A percentile compares a stretch with the other conserved stretches of the same genome.
phyloP scores from a whole-genome alignment of 2,329 filamentous ascomycete genomes.

The Nothomitra cinnamomea region DNA sequence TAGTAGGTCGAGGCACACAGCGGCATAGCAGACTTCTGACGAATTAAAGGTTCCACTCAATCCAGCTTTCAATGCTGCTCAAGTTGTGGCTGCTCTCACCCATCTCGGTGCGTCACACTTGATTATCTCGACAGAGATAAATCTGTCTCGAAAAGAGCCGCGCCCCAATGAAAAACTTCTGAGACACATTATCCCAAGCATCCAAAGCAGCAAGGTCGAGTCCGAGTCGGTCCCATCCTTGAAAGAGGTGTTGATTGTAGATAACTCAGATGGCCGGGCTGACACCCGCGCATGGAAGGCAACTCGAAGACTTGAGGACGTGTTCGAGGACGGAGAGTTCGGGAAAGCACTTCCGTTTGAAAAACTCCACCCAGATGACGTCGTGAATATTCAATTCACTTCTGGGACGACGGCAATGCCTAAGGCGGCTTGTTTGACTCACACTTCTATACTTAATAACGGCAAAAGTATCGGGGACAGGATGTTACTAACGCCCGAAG shows the following conservation, averaged over 20 bases:
- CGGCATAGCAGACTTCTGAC: slow-evolving; percentile 2
- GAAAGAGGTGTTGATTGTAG: slow-evolving; percentile 53
- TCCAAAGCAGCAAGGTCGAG: slow-evolving; percentile 26
- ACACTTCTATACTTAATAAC: slow-evolving; percentile 83
- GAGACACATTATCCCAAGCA: slow-evolving; percentile 32
- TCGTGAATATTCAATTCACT: slow-evolving; percentile 93
- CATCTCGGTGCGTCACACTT: slow-evolving; percentile 60
- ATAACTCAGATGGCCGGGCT: slow-evolving; percentile 50
- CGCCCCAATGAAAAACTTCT: slow-evolving; percentile 42
- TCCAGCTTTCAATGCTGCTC: slow-evolving; percentile 65
- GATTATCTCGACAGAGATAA: slow-evolving; percentile 75
- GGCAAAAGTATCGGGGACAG: slow-evolving; percentile 67
- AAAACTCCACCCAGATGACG: slow-evolving; percentile 43
- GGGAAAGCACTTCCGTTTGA: slow-evolving; percentile 27
- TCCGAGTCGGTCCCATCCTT: slow-evolving; percentile 51
- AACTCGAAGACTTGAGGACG: slow-evolving; percentile 28
- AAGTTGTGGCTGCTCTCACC: slow-evolving; percentile 60
- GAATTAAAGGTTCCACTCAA: slow-evolving; percentile 59
- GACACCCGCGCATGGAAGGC: slow-evolving; percentile 26
- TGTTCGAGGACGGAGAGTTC: slow-evolving; percentile 25
- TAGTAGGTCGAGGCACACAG: slow-evolving; percentile 30
- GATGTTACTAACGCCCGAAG: slow-evolving; percentile 60
- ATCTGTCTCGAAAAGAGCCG: slow-evolving; percentile 50
- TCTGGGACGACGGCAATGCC: slow-evolving; percentile 83
- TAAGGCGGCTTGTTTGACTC: slow-evolving; percentile 80